Conservation (phyloP, 2,329 filamentous ascomycete genomes). For the Didymella segeticola region DNA sequence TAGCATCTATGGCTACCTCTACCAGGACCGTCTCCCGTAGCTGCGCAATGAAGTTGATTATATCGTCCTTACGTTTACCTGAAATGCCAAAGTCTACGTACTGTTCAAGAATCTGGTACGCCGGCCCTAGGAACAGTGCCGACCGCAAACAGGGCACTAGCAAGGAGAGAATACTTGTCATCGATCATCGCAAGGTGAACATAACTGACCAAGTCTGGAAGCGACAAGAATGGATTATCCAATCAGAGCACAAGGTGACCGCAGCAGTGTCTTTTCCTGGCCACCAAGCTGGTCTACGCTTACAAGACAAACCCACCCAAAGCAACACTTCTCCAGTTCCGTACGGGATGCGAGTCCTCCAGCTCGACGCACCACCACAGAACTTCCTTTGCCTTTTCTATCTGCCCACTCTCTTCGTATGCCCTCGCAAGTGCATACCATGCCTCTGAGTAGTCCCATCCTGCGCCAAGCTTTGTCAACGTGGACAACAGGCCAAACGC, state of each 20-base stretch:
- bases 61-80: too few relatives aligned
- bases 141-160: neutral
- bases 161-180: neutral
- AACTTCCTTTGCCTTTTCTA: slow-evolving; percentile 87
- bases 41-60: too few relatives aligned
- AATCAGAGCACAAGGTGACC: neutral
- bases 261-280: neutral
- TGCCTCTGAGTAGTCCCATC: slow-evolving; percentile 92
- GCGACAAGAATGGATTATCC: neutral
- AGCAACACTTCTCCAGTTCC: slow-evolving; percentile 76
- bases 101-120: neutral
- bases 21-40: too few relatives aligned
- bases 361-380: slow-evolving; percentile 98
- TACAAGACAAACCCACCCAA: slow-evolving; percentile 43
- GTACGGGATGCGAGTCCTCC: slow-evolving; percentile 81
- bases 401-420: slow-evolving; percentile 84
- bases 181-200: neutral
- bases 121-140: too few relatives aligned
- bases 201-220: too few relatives aligned
- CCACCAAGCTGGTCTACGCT: neutral
- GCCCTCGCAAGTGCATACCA: slow-evolving; percentile 89
- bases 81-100: too few relatives aligned
- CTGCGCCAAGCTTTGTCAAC: slow-evolving; percentile 82
- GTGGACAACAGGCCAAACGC: slow-evolving; percentile 83
- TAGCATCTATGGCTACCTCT: too few relatives aligned